phyloP scores from a whole-genome alignment of 768 basidiomycete species.

The Pleurotus salmoneostramineus region DNA sequence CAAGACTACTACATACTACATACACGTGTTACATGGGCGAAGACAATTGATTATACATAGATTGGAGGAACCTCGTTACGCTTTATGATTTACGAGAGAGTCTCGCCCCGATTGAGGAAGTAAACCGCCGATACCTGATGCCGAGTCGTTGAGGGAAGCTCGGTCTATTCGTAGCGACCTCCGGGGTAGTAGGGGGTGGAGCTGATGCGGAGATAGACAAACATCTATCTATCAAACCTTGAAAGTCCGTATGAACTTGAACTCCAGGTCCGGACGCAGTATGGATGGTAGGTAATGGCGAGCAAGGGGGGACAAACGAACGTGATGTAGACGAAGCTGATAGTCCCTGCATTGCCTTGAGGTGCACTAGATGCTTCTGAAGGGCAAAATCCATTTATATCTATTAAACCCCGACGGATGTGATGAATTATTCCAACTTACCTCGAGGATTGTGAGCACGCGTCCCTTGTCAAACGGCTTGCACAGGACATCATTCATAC shows the following conservation, averaged over 20 bases:
- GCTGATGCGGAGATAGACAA: neutral
- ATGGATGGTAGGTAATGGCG: neutral
- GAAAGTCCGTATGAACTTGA: neutral
- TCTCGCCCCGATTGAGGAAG: neutral
- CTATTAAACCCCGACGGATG: neutral
- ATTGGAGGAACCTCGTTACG: neutral
- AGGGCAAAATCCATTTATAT: neutral
- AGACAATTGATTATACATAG: no score
- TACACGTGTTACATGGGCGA: neutral
- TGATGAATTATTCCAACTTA: neutral
- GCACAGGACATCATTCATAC: slow-evolving; percentile 5
- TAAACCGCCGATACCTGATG: neutral
- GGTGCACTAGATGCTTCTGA: slow-evolving; percentile 3
- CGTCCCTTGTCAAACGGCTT: slow-evolving; percentile 2
- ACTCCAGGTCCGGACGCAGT: neutral
- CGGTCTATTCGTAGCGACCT: no score
- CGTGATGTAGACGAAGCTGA: neutral
- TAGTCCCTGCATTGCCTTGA: slow-evolving; percentile 2
- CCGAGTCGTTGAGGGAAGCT: neutral
- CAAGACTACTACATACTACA: neutral
- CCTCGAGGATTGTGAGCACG: slow-evolving; percentile 2
- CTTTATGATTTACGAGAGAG: neutral
- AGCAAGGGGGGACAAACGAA: neutral
- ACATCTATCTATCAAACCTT: neutral
- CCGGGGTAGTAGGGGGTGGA: neutral